Conservation (phyloP, 2,329 filamentous ascomycete species). For the Diaporthe humulicola region DNA sequence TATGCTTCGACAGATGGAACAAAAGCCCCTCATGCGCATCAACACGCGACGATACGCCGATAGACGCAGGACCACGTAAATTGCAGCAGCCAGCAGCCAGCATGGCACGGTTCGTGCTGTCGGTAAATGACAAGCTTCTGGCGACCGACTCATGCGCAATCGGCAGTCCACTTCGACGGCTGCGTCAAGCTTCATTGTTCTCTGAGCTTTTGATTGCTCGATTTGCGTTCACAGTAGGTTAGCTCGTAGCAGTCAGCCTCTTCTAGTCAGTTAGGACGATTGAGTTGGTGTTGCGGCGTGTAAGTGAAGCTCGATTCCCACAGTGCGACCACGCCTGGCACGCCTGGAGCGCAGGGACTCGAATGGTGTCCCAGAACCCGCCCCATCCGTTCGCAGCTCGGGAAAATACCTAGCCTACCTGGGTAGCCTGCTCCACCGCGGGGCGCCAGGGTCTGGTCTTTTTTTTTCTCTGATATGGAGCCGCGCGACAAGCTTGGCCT, state of each 20-base stretch:
- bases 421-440: conserved; percentile 9
- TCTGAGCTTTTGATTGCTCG: not conserved
- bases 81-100: conserved; percentile 12
- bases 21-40: conserved; percentile 18
- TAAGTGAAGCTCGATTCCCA: not conserved
- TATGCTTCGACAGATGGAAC: conserved; percentile 6
- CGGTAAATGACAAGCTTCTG: conserved; percentile 15
- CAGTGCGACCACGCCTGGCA: not conserved
- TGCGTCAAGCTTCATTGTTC: not conserved
- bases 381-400: conserved; percentile 29
- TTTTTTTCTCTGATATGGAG: conserved; percentile 16
- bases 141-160: conserved; percentile 3
- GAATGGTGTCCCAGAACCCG: conserved; percentile 5
- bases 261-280: not conserved
- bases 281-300: not conserved
- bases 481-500: conserved; percentile 36
- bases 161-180: not conserved
- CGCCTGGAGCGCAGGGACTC: not conserved
- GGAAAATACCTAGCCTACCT: conserved; percentile 23
- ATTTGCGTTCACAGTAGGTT: not conserved
- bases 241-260: not conserved
- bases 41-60: not conserved
- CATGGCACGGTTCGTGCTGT: conserved; percentile 8
- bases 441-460: conserved; percentile 20
- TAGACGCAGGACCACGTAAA: conserved; percentile 1